Base-by-base conservation (phyloP, 495 filamentous ascomycete genomes). In the Cairneyella variabilis region DNA sequence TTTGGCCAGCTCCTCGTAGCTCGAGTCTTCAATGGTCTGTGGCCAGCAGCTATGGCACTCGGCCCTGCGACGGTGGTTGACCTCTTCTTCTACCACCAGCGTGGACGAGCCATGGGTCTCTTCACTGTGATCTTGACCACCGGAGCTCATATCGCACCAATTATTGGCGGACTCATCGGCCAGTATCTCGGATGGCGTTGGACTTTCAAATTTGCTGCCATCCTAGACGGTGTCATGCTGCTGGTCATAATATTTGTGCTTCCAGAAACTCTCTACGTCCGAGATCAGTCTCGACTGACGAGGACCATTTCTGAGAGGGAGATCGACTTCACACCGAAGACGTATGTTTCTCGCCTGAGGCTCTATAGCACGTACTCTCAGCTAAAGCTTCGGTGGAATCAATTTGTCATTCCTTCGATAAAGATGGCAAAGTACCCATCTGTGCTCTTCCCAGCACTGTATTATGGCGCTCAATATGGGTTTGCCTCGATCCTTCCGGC, bases 401-500 rank as follows among this genome's bases (percentile, higher is more conserved):
- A 36, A 17, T 48, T 16, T 21, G 36, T 48, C 27, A 48, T 46
- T 10, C 42, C 38, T 20, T 41, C 41, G 0, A 25, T 45, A 14
- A 27, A 45, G n/a, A 45, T 45, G 41, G 21, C 23, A 45, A 23
- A 16, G 14, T 45, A 45, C 14, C 41, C 41, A 27, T 45, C 41
- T n/a, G 41, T 45, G 8, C 20, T 27, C 10, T 27, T 45, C 27
- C 20, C 41, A 45, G 20, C 23, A 11, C 9, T 45, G 16, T 45
- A 45, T 23, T 45, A 45, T 27, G 20, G 17, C 7, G 4, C 23
- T 16, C 27, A 20, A 7, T 45, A 25, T 18, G 45, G 26, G 8
- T 48, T 34, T 36, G 25, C 45, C 5, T 62, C 53, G 17, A 63
- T 69, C 23, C 54, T 69, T 2, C 66, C 65, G 34, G 64, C 66